phyloP scores from a whole-genome alignment of 2,329 filamentous ascomycete genomes.

The Didymella glomerata region DNA sequence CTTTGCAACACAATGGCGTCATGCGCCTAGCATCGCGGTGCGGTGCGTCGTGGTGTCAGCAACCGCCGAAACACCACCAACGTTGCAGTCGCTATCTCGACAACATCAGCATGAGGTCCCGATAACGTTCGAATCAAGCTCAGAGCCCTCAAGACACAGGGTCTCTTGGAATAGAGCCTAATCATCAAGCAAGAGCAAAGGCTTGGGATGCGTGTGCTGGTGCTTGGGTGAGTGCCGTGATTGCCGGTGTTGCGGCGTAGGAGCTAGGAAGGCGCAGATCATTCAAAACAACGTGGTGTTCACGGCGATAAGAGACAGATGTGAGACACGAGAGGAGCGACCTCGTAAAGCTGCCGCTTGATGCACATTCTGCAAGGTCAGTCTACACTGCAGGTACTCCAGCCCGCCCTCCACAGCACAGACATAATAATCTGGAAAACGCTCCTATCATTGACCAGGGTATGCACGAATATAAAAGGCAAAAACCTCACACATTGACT shows the following conservation, averaged over 20 bases:
- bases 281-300: not conserved
- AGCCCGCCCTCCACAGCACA: not conserved
- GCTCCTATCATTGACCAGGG: not conserved
- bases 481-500: not conserved
- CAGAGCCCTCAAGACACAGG: conserved; percentile 7
- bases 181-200: conserved; percentile 19
- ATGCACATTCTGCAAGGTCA: not conserved
- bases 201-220: conserved; percentile 6
- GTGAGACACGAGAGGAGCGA: too few relatives aligned
- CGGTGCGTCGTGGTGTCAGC: not conserved
- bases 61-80: not conserved
- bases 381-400: not conserved
- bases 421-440: not conserved
- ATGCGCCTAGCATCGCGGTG: conserved; percentile 8
- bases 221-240: conserved; percentile 18
- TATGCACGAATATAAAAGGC: not conserved
- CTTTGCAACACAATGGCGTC: not conserved
- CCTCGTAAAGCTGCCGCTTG: not conserved
- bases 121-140: conserved; percentile 15
- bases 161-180: conserved; percentile 12
- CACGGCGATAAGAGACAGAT: not conserved
- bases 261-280: not conserved
- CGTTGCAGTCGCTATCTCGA: not conserved
- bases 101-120: conserved; percentile 1
- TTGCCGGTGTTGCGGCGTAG: conserved; percentile 7